These are phyloP conservation scores for Yarrowia sp. DNA, from an alignment of 805 yeast species.

Conservation along the genomic window DNA sequence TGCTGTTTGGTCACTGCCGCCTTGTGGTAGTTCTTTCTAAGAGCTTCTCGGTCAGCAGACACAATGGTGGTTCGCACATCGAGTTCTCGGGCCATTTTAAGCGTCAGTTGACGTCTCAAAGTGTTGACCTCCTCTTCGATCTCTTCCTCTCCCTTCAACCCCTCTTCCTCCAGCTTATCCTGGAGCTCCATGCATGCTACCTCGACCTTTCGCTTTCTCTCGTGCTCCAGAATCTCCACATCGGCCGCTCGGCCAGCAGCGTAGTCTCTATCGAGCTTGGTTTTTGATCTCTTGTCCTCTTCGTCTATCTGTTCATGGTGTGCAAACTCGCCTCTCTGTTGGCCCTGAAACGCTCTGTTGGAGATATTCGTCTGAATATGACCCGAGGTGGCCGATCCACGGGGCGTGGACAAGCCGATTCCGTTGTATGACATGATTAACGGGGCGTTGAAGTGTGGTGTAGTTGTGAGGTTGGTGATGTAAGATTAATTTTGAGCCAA, in stretches of 20 bases:
- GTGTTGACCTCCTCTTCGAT: constrained; percentile 21
- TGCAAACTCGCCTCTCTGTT: constrained; percentile 43
- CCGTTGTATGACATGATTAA: constrained; percentile 50
- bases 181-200: constrained; percentile 46
- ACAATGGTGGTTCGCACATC: constrained; percentile 26
- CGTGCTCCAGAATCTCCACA: constrained; percentile 46
- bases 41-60: constrained; percentile 19
- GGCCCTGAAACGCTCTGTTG: constrained; percentile 21
- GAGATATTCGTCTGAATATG: constrained; percentile 47
- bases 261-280: constrained; percentile 39
- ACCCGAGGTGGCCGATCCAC: constrained; percentile 51
- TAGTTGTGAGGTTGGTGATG: neutral
- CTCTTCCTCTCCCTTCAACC: constrained; percentile 37
- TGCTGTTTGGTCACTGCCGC: constrained; percentile 21
- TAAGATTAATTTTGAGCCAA: constrained; percentile 6
- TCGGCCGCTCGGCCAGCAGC: constrained; percentile 44
- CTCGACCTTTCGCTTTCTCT: constrained; percentile 46
- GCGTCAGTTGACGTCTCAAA: constrained; percentile 26
- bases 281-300: constrained; percentile 29
- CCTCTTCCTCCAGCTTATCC: constrained; percentile 46
- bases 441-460: neutral
- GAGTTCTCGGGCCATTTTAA: constrained; percentile 29
- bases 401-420: constrained; percentile 49
- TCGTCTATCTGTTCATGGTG: constrained; percentile 40
- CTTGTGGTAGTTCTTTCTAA: constrained; percentile 23